Evolutionary conservation across 1,284 basidiomycete genomes (phyloP).

Genomic region (Sanghuangporus baumii): DNA sequence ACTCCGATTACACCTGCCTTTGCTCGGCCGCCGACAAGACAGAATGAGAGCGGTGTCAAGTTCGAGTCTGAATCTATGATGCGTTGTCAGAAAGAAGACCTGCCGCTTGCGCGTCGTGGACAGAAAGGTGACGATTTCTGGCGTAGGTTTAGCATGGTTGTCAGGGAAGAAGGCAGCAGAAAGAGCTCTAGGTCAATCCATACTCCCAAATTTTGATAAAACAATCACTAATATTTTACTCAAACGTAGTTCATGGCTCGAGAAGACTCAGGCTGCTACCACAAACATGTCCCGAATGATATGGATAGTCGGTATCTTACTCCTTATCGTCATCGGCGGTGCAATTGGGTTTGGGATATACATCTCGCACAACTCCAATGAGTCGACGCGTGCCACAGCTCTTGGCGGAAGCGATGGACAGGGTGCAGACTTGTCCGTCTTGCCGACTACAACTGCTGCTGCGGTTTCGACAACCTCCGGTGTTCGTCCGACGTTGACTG

Average conservation of each 20-base stretch:
- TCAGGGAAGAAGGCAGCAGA: constrained; percentile 52
- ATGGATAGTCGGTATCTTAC: constrained; percentile 55
- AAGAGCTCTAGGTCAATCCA: constrained; percentile 47
- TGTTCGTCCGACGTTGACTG: constrained; percentile 44
- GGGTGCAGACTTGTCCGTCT: constrained; percentile 21
- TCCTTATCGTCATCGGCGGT: constrained; percentile 50
- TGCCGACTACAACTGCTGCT: constrained; percentile 18
- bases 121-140: constrained; percentile 78
- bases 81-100: constrained; percentile 62
- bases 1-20: constrained; percentile 76
- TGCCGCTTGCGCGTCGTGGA: constrained; percentile 55
- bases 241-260: constrained; percentile 53
- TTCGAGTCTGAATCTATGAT: constrained; percentile 54
- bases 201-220: not conserved
- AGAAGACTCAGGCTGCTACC: constrained; percentile 49
- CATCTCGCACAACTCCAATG: constrained; percentile 40
- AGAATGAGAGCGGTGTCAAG: constrained; percentile 35
- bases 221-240: constrained; percentile 10
- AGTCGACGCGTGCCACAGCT: constrained; percentile 48
- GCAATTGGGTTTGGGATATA: constrained; percentile 58
- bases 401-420: constrained; percentile 65
- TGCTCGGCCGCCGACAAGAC: constrained; percentile 46
- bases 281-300: constrained; percentile 57
- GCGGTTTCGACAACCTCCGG: constrained; percentile 16
- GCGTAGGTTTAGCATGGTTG: constrained; percentile 79